phyloP scores from a whole-genome alignment of 768 basidiomycete species.

The Suillus spraguei region DNA sequence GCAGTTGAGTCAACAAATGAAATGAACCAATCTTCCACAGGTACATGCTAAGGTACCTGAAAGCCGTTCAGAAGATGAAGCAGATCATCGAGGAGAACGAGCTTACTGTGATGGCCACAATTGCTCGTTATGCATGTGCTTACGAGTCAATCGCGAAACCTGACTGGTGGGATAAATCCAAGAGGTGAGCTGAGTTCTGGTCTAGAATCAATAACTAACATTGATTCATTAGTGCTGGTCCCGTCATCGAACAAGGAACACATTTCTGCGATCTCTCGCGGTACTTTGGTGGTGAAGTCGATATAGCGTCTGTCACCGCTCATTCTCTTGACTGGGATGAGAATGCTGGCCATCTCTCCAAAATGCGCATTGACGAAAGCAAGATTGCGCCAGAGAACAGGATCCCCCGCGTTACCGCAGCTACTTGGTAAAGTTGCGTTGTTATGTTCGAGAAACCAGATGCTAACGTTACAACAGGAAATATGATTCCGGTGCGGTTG shows the following conservation, averaged over 20 bases:
- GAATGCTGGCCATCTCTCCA: constrained; percentile 80
- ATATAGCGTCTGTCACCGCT: constrained; percentile 76
- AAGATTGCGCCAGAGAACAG: constrained; percentile 85
- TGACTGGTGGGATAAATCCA: constrained; percentile 95
- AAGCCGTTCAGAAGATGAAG: constrained; percentile 96
- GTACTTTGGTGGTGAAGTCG: constrained; percentile 96
- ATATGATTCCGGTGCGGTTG: constrained; percentile 93
- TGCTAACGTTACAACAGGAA: constrained; percentile 55
- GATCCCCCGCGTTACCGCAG: constrained; percentile 91
- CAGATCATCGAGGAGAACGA: constrained; percentile 93
- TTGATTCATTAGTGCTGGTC: constrained; percentile 56
- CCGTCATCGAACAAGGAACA: constrained; percentile 90
- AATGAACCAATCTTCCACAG: constrained; percentile 37
- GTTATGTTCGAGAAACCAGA: not conserved
- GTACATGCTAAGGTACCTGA: constrained; percentile 93
- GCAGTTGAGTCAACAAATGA: not conserved
- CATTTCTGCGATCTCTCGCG: constrained; percentile 97
- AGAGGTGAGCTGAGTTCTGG: constrained; percentile 48
- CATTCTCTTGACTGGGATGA: constrained; percentile 95
- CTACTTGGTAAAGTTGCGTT: constrained; percentile 67
- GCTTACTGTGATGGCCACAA: constrained; percentile 93
- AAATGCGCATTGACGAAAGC: constrained; percentile 81
- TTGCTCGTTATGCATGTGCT: constrained; percentile 92
- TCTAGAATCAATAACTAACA: constrained; percentile 6
- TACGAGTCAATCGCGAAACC: constrained; percentile 79